Base-by-base conservation (phyloP, 164 flowering plant species). In the Macadamia tetraphylla region DNA sequence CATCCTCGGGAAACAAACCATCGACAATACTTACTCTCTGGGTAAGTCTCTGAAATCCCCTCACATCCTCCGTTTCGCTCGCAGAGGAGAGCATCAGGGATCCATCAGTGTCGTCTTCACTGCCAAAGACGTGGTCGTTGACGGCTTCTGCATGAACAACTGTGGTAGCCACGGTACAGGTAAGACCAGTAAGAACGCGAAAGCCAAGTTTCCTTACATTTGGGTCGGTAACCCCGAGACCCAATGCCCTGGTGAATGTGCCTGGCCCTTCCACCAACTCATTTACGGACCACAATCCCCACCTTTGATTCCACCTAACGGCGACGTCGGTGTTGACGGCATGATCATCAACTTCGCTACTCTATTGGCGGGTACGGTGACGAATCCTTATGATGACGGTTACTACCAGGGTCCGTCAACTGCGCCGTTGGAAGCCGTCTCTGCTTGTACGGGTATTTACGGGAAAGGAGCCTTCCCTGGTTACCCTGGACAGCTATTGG, bases 201-300 rank as follows among this genome's bases (percentile, higher is more conserved):
- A 66, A 60, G 48, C 67, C 7, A 73, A 77, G 23, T 67, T 70
- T 56, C 80, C 90, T 0, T 92, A 84, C 68, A 70, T 80, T 0
- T 90, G 98, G 98, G 96, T 92, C 0, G 98, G 98, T 0, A 88
- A 92, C 82, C 68, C 98, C 53, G 96, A 76, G 80, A 72, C 61
- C 0, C 96, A 88, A 81, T 92, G 97, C 67, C 94, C 97, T 2
- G 97, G 94, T 6, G 81, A 87, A 46, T 92, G 97, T 71, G 96
- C 97, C 0, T 92, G 97, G 97, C 97, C 97, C 0, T 89, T 91
- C 69, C 88, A 88, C 76, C 89, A 87, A 78, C 95, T 95, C 12
- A 73, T 85, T 0, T 88, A 87, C 78, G 95, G 97, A 9, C 93
- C 92, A 0, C 97, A 92, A 59, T 79, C 86, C 1, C 88, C 92